These are phyloP conservation scores for Oryza brachyantha DNA, from an alignment of 176 grass and related monocot genomes.

Conservation along the genomic window DNA sequence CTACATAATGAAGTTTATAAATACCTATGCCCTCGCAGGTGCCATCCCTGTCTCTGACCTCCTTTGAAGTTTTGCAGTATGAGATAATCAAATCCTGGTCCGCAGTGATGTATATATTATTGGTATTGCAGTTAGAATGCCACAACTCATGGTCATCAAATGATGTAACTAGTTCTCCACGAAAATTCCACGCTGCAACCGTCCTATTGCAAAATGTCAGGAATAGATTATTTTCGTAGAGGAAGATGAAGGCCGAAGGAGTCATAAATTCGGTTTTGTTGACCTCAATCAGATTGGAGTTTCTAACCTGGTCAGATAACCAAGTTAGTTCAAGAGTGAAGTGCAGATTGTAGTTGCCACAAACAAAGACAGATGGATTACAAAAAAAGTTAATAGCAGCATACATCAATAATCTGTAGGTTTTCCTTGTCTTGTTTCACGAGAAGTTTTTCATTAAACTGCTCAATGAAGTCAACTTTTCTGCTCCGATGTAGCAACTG, in stretches of 20 bases:
- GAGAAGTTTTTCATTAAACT: conserved; percentile 71
- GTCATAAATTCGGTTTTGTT: conserved; percentile 70
- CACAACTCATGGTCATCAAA: conserved; percentile 71
- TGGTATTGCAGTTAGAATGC: conserved; percentile 71
- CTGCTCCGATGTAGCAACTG: conserved; percentile 59
- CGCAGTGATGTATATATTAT: conserved; percentile 69
- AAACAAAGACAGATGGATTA: background rate
- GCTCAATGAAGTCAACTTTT: conserved; percentile 80
- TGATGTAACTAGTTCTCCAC: conserved; percentile 64
- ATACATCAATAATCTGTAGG: conserved; percentile 71
- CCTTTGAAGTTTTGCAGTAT: conserved; percentile 51
- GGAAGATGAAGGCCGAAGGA: conserved; percentile 76
- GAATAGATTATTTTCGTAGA: conserved; percentile 70
- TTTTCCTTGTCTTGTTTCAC: conserved; percentile 85
- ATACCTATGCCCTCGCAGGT: conserved; percentile 31
- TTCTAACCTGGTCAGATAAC: conserved; percentile 54
- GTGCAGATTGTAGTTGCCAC: background rate
- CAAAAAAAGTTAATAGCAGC: background rate
- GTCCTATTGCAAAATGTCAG: conserved; percentile 70
- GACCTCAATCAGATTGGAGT: conserved; percentile 61
- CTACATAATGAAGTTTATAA: background rate
- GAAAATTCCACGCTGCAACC: conserved; percentile 69
- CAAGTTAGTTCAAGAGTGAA: conserved; percentile 19
- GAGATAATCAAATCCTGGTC: conserved; percentile 73
- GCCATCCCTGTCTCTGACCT: background rate